Conservation (phyloP, 192 early-diverging fungal species). For the Linnemannia exigua region DNA sequence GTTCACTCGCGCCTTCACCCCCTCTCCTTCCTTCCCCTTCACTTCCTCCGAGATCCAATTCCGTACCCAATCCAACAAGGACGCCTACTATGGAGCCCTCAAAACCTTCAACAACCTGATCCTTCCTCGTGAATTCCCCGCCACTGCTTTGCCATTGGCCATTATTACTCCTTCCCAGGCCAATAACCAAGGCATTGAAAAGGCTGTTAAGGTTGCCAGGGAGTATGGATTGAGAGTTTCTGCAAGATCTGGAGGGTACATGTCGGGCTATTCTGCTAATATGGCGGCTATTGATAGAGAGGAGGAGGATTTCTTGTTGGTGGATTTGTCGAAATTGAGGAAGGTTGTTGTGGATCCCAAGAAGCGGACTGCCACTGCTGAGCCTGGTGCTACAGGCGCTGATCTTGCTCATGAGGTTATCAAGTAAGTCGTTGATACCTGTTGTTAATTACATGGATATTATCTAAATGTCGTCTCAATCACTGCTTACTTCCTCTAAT, state of each 20-base stretch:
- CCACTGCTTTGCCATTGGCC: constrained; percentile 33
- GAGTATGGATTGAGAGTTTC: constrained; percentile 47
- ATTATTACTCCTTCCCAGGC: constrained; percentile 34
- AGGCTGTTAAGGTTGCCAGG: constrained; percentile 43
- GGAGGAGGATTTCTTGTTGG: constrained; percentile 44
- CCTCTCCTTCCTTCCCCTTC: constrained; percentile 19
- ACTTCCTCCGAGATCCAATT: constrained; percentile 34
- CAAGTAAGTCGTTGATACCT: constrained; percentile 40
- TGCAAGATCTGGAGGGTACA: constrained; percentile 51
- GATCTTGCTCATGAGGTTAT: constrained; percentile 45
- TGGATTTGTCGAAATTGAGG: constrained; percentile 51
- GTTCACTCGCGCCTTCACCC: constrained; percentile 16
- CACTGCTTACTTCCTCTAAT: too few relatives aligned
- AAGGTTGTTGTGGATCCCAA: constrained; percentile 40
- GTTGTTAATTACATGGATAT: not conserved
- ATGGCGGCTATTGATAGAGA: constrained; percentile 52
- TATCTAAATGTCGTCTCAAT: not conserved
- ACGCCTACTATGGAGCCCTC: constrained; percentile 41
- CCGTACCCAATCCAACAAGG: constrained; percentile 39
- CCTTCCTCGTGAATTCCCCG: constrained; percentile 45
- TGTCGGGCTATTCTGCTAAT: constrained; percentile 51
- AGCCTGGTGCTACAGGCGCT: constrained; percentile 49
- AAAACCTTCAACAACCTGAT: constrained; percentile 58
- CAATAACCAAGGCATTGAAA: constrained; percentile 41
- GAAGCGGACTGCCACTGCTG: constrained; percentile 41